Evolutionary conservation across 306 rosid species (phyloP), one percentile per base, ranked within the genome.

Genomic region (Cucurbita moschata): DNA sequence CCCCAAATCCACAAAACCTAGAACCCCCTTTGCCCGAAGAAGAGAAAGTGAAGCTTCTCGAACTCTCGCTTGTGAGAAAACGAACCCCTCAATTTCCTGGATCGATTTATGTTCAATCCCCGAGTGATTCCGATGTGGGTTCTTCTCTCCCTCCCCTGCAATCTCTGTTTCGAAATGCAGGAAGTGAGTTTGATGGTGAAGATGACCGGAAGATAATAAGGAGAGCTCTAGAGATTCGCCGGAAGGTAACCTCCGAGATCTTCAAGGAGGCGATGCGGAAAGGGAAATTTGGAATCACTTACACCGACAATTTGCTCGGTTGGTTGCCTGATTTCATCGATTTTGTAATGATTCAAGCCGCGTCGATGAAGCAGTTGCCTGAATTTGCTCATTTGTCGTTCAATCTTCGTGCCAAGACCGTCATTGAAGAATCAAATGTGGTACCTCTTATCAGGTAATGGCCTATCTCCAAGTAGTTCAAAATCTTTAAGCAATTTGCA

Each of bases 1-100:
- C 54, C 16, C 59, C 19, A 35, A 23, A 35, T n/a, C 47, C 78
- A 14, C 55, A 61, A 35, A 49, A 35, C 16, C 46, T 7, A 1
- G 60, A 75, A 62, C 71, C 64, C 65, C 56, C 74, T 40, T 7
- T 72, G 70, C 39, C 72, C 19, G 14, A 38, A 38, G 53, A 75
- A 16, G 88, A 90, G 51, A 86, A 84, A 49, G 77, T 86, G 0
- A 79, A 84, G 69, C 76, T 89, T 80, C 77, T 93, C 26, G 96
- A 93, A 30, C 94, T 89, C 76, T 86, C 98, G 18, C 93, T 93
- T 43, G 96, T 90, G 0, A 79, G 85, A 39, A 89, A 81, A 30
- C 85, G 97, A 53, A 88, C 97, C 62, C 98, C 97, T 56, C 97
- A 90, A 56, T 93, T 88, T 79, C 98, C 98, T 1, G 98, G 97